A percentile compares a stretch with the other conserved stretches of the same genome.
Conservation (phyloP, 73 alveolate genomes). For the Uronychia binucleata region DNA sequence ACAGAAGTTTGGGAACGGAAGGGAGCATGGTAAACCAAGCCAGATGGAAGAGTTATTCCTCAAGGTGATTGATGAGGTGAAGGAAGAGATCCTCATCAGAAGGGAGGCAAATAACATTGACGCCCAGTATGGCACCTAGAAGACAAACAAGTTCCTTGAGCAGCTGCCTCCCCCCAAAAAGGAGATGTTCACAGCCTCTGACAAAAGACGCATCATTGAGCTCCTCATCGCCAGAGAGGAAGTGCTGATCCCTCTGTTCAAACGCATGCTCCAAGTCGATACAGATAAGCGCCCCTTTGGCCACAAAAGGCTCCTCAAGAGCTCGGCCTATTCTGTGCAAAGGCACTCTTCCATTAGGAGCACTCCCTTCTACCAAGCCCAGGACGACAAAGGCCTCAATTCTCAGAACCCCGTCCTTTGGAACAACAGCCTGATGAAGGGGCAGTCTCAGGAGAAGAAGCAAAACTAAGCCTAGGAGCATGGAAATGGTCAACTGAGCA, state of each 20-base stretch:
- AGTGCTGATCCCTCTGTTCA: neutral
- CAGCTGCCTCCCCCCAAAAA: neutral
- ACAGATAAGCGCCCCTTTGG: neutral
- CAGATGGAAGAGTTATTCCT: neutral
- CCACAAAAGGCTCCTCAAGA: neutral
- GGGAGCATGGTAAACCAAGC: neutral
- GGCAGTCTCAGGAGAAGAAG: too few relatives aligned
- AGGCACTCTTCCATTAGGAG: neutral
- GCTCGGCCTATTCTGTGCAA: neutral
- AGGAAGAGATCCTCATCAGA: neutral
- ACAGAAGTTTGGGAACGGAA: too few relatives aligned
- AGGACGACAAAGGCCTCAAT: neutral
- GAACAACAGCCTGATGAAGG: neutral
- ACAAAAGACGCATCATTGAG: neutral
- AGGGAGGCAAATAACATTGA: neutral
- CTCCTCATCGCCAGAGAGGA: neutral
- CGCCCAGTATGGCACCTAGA: neutral
- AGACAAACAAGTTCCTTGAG: neutral
- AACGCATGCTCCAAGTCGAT: neutral
- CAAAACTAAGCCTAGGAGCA: neutral
- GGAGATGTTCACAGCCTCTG: neutral
- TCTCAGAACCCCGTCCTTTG: neutral
- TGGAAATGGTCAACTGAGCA: neutral
- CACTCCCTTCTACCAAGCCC: neutral
- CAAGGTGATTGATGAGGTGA: neutral